Evolutionary conservation across 768 basidiomycete genomes (phyloP), one percentile per base, ranked within the genome.

Genomic region (Mycena floridula): DNA sequence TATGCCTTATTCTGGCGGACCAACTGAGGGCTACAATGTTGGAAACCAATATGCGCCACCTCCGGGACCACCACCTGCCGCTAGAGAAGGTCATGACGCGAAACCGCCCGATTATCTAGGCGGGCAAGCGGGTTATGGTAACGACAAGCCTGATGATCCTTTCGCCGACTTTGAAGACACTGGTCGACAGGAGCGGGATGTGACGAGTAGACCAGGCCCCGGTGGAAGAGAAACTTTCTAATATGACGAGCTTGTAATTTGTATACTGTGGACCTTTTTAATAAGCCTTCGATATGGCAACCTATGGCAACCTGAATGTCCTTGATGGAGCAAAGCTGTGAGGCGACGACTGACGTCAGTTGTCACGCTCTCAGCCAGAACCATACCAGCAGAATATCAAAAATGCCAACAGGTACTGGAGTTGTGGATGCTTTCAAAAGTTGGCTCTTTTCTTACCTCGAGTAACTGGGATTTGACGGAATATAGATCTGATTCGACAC

Each of bases 341-440:
- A n/a, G n/a, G n/a, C n/a, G n/a, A n/a, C n/a, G n/a, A n/a, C n/a
- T n/a, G n/a, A n/a, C n/a, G n/a, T n/a, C n/a, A n/a, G n/a, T n/a
- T n/a, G n/a, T n/a, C n/a, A n/a, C n/a, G n/a, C n/a, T n/a, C n/a
- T n/a, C n/a, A n/a, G n/a, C n/a, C n/a, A n/a, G n/a, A n/a, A n/a
- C n/a, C n/a, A n/a, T n/a, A n/a, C n/a, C n/a, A n/a, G n/a, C n/a
- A 18, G 21, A 41, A n/a, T 45, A 41, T 42, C 50, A 42, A 58
- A 50, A 49, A 85, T 85, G 84, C 82, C 82, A 44, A 63, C 76
- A 44, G 68, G 70, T 48, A 61, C 63, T 49, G 74, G 73, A 46
- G 85, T 90, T 42, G 84, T 93, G 55, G 81, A 91, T 64, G 85
- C 85, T 18, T 88, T 93, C 70, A 93, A 91, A 73, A 92, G 89